phyloP scores from a whole-genome alignment of 2,329 filamentous ascomycete species.

The Diplodia sapinea region DNA sequence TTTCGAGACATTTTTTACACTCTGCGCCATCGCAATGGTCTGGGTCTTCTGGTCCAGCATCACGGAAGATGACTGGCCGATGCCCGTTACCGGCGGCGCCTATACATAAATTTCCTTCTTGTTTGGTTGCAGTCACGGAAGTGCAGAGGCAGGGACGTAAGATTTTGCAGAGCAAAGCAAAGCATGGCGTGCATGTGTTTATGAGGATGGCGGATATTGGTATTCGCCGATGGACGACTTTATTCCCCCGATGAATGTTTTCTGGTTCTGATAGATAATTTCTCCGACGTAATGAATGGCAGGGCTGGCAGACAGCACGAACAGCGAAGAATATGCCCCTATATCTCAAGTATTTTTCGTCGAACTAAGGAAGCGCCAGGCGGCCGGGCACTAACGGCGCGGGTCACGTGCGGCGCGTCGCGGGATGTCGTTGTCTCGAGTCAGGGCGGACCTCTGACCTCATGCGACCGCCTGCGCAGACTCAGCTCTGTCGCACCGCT shows the following conservation, averaged over 20 bases:
- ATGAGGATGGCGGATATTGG: slow-evolving; percentile 25
- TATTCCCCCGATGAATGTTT: slow-evolving; percentile 29
- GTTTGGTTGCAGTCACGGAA: slow-evolving; percentile 8
- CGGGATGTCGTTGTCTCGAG: background rate
- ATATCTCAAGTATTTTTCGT: background rate
- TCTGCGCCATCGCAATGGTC: slow-evolving; percentile 78
- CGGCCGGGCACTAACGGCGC: background rate
- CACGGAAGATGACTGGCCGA: slow-evolving; percentile 97
- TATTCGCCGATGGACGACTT: slow-evolving; percentile 27
- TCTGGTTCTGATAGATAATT: slow-evolving; percentile 29
- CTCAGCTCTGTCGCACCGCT: slow-evolving; percentile 20
- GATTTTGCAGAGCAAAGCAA: slow-evolving; percentile 27
- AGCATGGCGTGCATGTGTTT: slow-evolving; percentile 31
- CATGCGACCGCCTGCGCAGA: slow-evolving; percentile 29
- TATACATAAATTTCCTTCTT: slow-evolving; percentile 47
- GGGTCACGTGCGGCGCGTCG: slow-evolving; percentile 17
- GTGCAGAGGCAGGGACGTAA: slow-evolving; percentile 16
- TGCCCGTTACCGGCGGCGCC: slow-evolving; percentile 51
- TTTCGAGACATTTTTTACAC: slow-evolving; percentile 91
- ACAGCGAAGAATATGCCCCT: background rate
- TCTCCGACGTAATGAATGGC: slow-evolving; percentile 23
- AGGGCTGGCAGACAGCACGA: slow-evolving; percentile 14
- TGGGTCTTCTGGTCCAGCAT: slow-evolving; percentile 99
- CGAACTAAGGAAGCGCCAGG: background rate
- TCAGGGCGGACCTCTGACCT: slow-evolving; percentile 21